Evolutionary conservation across 2,329 filamentous ascomycete genomes (phyloP).

Genomic region (Xylaria arbuscula): DNA sequence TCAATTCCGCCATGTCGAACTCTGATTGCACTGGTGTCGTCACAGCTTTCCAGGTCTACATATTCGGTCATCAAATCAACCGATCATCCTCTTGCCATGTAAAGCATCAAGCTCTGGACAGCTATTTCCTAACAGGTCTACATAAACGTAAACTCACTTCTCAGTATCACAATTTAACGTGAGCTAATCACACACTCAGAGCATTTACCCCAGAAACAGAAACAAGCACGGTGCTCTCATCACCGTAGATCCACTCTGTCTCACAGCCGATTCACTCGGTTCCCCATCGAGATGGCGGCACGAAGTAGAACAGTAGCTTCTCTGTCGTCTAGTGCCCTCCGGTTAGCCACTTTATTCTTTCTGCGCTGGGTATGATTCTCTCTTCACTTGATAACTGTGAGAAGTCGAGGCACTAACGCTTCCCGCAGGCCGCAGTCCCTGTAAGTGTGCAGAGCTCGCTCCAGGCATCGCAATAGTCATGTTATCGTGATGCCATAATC

Average conservation of each 20-base stretch:
- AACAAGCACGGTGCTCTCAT: not conserved
- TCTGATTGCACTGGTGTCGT: conserved; percentile 32
- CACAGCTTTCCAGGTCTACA: conserved; percentile 18
- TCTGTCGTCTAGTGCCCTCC: conserved; percentile 62
- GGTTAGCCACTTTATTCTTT: conserved; percentile 66
- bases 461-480: not conserved
- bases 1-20: conserved; percentile 12
- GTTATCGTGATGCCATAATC: not conserved
- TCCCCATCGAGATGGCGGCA: conserved; percentile 37
- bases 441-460: conserved; percentile 41
- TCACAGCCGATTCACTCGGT: conserved; percentile 4
- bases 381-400: not conserved
- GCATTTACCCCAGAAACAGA: not conserved
- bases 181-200: not conserved
- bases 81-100: conserved; percentile 16
- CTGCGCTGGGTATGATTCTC: conserved; percentile 68
- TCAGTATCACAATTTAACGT: not conserved
- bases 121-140: not conserved
- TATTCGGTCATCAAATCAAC: conserved; percentile 1
- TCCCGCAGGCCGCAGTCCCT: conserved; percentile 46
- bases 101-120: conserved; percentile 2
- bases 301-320: conserved; percentile 48
- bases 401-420: conserved; percentile 37
- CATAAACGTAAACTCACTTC: conserved; percentile 13
- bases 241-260: conserved; percentile 9